A percentile compares a stretch with the other conserved stretches of the same genome.
Evolutionary conservation across 331 rosid genomes (phyloP).

Genomic region (Saraca asoca): DNA sequence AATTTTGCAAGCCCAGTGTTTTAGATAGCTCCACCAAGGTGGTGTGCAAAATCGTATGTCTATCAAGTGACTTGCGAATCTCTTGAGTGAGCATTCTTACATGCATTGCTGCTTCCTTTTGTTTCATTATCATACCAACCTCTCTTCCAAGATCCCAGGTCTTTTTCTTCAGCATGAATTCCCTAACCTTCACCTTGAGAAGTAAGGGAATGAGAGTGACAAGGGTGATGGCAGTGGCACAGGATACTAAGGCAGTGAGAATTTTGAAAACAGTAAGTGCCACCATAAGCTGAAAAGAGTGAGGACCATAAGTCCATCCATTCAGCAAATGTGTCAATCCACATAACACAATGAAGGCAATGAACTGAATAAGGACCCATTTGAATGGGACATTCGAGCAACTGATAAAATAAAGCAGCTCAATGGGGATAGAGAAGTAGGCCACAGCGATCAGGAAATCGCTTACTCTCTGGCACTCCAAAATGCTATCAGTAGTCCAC

Average conservation of each 20-base stretch:
- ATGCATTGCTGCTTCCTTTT: constrained; percentile 83
- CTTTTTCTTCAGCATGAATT: constrained; percentile 95
- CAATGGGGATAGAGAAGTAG: constrained; percentile 94
- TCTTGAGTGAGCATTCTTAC: constrained; percentile 98
- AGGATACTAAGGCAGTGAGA: constrained; percentile 94
- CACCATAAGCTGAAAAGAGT: constrained; percentile 95
- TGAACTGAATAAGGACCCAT: constrained; percentile 95
- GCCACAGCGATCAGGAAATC: constrained; percentile 99
- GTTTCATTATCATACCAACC: constrained; percentile 84
- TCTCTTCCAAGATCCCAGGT: constrained; percentile 97
- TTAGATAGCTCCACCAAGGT: constrained; percentile 88
- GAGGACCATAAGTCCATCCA: constrained; percentile 99
- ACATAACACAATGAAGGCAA: constrained; percentile 92
- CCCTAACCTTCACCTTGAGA: constrained; percentile 97
- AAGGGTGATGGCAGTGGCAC: constrained; percentile 96
- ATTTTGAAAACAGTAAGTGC: constrained; percentile 91
- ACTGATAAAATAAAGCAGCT: constrained; percentile 89
- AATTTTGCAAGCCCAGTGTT: constrained; percentile 85
- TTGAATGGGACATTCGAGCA: constrained; percentile 98
- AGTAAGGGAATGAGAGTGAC: constrained; percentile 92
- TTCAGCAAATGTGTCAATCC: constrained; percentile 96
- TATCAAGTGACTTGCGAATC: constrained; percentile 93
- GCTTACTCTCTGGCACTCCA: constrained; percentile 92
- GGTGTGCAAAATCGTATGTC: constrained; percentile 81
- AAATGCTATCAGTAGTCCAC: constrained; percentile 84